Base-by-base conservation (phyloP, 1,139 yeast genomes). In the Candida frijolesensis region DNA sequence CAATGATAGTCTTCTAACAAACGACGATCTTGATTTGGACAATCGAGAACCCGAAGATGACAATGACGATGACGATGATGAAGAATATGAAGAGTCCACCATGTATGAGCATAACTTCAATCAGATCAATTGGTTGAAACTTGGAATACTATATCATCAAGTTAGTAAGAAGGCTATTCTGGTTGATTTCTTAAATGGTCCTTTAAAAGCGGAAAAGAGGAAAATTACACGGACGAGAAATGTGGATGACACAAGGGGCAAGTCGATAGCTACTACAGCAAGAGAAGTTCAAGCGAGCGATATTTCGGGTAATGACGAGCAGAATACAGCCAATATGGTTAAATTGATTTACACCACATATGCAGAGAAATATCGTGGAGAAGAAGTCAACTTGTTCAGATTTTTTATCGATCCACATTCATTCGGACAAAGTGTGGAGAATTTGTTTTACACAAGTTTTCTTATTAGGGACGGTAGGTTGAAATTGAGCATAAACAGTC, bases 391-490 rank as follows among this genome's bases (percentile, higher is more conserved):
- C 52, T 71, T 90, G 49, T 88, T 82, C 62, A 72, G 76, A 54
- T 85, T 88, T 58, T 80, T 89, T 52, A 73, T 91, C 37, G 84
- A 92, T 61, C 97, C 97, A 0, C 51, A 68, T 8, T 85, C 94
- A 5, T 92, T 87, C 66, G 76, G 87, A 1, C 92, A 87, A 62
- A 81, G 94, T 4, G 83, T 91, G 4, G 97, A 92, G 62, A 90
- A 89, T 62, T 69, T 92, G 57, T 92, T 91, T 62, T 88, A 85
- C 61, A 78, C 89, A 1, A 87, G 96, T 64, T 91, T 91, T 61
- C 70, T 92, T 46, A 80, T 90, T 4, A 82, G 85, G 60, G 96
- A 89, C 60, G 92, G 89, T 1, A 81, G 77, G 57, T 66, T 90
- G 30, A 70, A 74, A 39, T 60, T 90, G 35, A 78, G 68, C n/a